Percentiles rank a stretch among this genome's conserved stretches.
phyloP scores from a whole-genome alignment of 2,329 filamentous ascomycete species.

The Zarea fungicola region DNA sequence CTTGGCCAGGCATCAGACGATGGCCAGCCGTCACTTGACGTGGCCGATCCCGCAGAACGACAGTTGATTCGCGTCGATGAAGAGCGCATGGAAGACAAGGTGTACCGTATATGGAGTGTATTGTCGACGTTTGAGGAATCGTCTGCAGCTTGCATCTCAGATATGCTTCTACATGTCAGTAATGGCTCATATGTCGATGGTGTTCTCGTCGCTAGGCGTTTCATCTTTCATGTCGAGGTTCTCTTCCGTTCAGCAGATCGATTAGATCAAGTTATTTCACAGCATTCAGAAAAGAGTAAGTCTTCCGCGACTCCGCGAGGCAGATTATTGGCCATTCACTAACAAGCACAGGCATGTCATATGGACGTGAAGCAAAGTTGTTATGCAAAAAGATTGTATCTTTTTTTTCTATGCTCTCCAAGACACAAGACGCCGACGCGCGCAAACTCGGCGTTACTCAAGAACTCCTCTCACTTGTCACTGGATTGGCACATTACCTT shows the following conservation, averaged over 20 bases:
- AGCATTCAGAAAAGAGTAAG: conserved; percentile 69
- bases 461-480: conserved; percentile 94
- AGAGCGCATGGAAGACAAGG: conserved; percentile 94
- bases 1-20: conserved; percentile 58
- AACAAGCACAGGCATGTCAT: conserved; percentile 63
- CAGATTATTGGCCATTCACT: background rate
- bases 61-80: conserved; percentile 77
- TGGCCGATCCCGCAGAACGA: conserved; percentile 56
- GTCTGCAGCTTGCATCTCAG: conserved; percentile 94
- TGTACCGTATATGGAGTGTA: conserved; percentile 97
- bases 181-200: conserved; percentile 96
- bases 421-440: conserved; percentile 86
- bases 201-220: conserved; percentile 88
- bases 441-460: conserved; percentile 93
- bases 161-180: conserved; percentile 97
- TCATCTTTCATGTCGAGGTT: conserved; percentile 93
- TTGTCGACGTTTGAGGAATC: conserved; percentile 96
- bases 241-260: conserved; percentile 84
- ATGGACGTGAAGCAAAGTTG: conserved; percentile 92
- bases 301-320: background rate
- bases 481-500: conserved; percentile 91
- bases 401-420: conserved; percentile 92
- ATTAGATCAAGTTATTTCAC: conserved; percentile 68
- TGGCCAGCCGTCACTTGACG: conserved; percentile 35
- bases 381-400: conserved; percentile 99